Base-by-base conservation (phyloP, 1,284 basidiomycete species). In the Melampsora americana region DNA sequence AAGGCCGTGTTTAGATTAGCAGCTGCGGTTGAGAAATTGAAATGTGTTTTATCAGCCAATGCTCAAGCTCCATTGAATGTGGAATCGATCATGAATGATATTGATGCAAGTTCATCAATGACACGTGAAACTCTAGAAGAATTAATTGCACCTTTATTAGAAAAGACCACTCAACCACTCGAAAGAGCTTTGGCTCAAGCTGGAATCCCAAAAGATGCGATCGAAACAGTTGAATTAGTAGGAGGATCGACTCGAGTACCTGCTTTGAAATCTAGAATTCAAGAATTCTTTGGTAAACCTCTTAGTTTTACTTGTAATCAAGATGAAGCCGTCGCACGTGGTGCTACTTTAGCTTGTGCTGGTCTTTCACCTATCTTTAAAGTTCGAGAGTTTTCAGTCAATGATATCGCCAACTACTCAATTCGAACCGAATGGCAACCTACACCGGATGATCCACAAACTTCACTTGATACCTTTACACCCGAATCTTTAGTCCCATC, bases 331-430 rank as follows among this genome's bases (percentile, higher is more conserved):
- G 87, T 93, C 79, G 92, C 92, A 23, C 91, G 94, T 69, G 94
- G 94, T 77, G 91, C 93, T 67, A 95, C 94, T 70, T 94, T 96
- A 83, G 89, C 92, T 59, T 95, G 93, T 82, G 93, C 94, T 50
- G 92, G 92, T 86, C 90, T 95, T 79, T 95, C 93, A 46, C 94
- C 94, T 80, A 89, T 94, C 78, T 96, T 96, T 91, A 91, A 92
- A 80, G 93, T 96, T 69, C 90, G 93, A 80, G 93, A 96, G 78
- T 96, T 96, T 86, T 86, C 88, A 82, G 86, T 93, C 78, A 87
- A 89, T 83, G 93, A 97, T 83, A 89, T 92, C 83, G 87, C 89
- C 76, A 86, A 88, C 66, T 95, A 92, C 86, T 88, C 92, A 32
- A 89, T 96, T 87, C 92, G 90, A 84, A 89, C 94, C 77, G 87